Evolutionary conservation across 2,329 filamentous ascomycete genomes (phyloP), one percentile per base, ranked within the genome.

Genomic region (Alternaria triticina): DNA sequence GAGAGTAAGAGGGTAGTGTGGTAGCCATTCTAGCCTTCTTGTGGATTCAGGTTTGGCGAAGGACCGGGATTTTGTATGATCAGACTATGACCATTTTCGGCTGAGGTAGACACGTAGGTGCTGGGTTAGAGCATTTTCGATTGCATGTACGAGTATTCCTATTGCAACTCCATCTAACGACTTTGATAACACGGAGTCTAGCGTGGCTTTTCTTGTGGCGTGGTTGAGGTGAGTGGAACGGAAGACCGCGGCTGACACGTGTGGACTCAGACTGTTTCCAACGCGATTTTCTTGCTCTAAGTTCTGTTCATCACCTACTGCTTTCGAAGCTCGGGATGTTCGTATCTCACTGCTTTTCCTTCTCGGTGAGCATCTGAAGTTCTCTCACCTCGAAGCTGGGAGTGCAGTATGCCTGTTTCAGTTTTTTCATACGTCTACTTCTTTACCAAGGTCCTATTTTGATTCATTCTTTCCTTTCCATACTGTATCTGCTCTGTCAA

Each of bases 141-240:
- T 50, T 66, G 55, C 65, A 66, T 74, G 72, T 74, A 68, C 63
- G 62, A 68, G 61, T 68, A 74, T 68, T 55, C 27, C 52, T 30
- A 49, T 61, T 57, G 58, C 58, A 56, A 56, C 46, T 51, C 46
- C 59, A 67, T 65, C 61, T 69, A 68, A 69, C 44, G 46, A 49
- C 23, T 25, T 49, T 69, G 69, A n/a, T n/a, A n/a, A n/a, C n/a
- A n/a, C n/a, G n/a, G n/a, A n/a, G n/a, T n/a, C n/a, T n/a, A n/a
- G n/a, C n/a, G n/a, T n/a, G n/a, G n/a, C n/a, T n/a, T n/a, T n/a
- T n/a, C n/a, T n/a, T n/a, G n/a, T n/a, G n/a, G n/a, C n/a, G n/a
- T n/a, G n/a, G n/a, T n/a, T n/a, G 36, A 40, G 25, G 46, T 49
- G n/a, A 49, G 46, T 49, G 25, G 25, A 20, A n/a, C n/a, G n/a